Percentiles rank a stretch among this genome's conserved stretches.
phyloP scores from a whole-genome alignment of 352 stramenopile genomes.

The Pythium biforme region DNA sequence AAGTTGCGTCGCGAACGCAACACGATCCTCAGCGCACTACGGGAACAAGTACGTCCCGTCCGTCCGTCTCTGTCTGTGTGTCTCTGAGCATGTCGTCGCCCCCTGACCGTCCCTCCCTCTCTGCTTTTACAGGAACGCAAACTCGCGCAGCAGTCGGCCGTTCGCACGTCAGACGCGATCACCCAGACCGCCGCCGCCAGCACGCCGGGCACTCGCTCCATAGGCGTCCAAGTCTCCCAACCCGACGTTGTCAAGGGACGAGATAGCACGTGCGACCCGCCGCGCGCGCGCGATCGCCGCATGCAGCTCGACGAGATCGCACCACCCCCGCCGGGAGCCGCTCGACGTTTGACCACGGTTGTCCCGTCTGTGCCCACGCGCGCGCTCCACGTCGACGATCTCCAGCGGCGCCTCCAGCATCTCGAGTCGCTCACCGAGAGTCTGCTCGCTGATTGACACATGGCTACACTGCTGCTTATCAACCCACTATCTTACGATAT shows the following conservation, averaged over 20 bases:
- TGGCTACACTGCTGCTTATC: not conserved
- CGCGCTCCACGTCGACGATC: conserved; percentile 8
- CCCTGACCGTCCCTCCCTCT: not conserved
- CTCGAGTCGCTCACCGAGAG: conserved; percentile 60
- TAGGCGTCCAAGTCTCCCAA: conserved; percentile 1
- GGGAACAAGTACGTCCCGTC: conserved; percentile 32
- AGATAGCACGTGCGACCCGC: not conserved
- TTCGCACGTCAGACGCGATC: not conserved
- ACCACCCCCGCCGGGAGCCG: not conserved
- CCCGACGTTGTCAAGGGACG: not conserved
- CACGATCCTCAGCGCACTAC: conserved; percentile 51
- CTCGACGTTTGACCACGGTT: not conserved
- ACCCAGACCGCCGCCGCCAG: conserved; percentile 1
- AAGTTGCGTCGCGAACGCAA: conserved; percentile 67
- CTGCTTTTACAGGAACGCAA: conserved; percentile 12
- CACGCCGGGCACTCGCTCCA: not conserved
- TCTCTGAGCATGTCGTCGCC: not conserved
- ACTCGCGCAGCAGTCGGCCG: conserved; percentile 2
- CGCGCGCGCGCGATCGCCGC: not conserved
- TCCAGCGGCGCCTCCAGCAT: conserved; percentile 36
- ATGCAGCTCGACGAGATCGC: conserved; percentile 20
- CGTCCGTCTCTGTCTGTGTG: no score
- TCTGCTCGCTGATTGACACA: conserved; percentile 47
- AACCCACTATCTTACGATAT: not conserved
- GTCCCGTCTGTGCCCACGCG: not conserved